Percentiles rank a stretch among this genome's conserved stretches.
phyloP scores from a whole-genome alignment of 1,139 yeast genomes.

The Nakaseomyces nivariensis region DNA sequence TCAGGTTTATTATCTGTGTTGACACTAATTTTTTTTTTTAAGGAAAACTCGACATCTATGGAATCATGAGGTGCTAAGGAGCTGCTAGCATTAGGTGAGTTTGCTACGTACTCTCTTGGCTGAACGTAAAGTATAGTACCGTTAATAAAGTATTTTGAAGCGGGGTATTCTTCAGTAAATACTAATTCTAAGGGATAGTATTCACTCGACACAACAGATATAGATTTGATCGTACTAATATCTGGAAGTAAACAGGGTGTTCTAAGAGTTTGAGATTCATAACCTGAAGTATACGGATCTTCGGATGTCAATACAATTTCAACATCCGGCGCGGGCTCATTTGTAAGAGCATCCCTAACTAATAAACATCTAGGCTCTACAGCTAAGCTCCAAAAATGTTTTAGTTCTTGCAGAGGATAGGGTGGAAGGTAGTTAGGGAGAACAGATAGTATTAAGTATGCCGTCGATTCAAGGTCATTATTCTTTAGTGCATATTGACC shows the following conservation, averaged over 20 bases:
- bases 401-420: conserved; percentile 70
- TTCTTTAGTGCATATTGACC: conserved; percentile 78
- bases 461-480: conserved; percentile 28
- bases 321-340: conserved; percentile 35
- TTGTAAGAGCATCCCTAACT: conserved; percentile 57
- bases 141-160: conserved; percentile 19
- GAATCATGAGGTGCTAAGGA: neutral
- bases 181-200: conserved; percentile 25
- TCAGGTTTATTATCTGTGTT: neutral
- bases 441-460: conserved; percentile 60
- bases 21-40: neutral
- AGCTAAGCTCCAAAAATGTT: conserved; percentile 87
- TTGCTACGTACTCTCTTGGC: neutral
- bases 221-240: conserved; percentile 35
- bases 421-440: conserved; percentile 70
- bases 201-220: conserved; percentile 18
- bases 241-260: conserved; percentile 70
- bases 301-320: conserved; percentile 38
- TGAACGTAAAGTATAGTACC: conserved; percentile 23
- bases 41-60: neutral
- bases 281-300: conserved; percentile 37
- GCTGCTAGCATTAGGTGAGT: neutral
- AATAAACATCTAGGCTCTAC: conserved; percentile 74
- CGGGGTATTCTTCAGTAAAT: conserved; percentile 14
- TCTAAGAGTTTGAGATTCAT: conserved; percentile 18